Percentiles rank a stretch among this genome's conserved stretches.
Conservation (phyloP, 805 yeast species). For the Candida ascalaphidarum region DNA sequence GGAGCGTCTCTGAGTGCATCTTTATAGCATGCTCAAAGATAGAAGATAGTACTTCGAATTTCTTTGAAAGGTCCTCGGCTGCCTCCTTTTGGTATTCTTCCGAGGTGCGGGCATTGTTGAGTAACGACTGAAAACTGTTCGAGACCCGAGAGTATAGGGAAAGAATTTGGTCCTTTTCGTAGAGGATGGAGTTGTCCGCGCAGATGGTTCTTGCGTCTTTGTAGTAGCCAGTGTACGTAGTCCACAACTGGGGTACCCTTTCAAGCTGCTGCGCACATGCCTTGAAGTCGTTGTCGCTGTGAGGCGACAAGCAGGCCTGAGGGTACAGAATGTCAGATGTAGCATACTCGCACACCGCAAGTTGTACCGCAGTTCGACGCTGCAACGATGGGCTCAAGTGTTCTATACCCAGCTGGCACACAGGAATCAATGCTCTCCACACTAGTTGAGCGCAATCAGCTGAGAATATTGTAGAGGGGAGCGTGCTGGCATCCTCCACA, state of each 20-base stretch:
- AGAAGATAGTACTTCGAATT: too few relatives aligned
- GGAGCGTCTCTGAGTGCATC: too few relatives aligned
- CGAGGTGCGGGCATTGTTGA: slow-evolving; percentile 3
- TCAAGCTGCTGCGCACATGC: slow-evolving; percentile 36
- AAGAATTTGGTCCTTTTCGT: slow-evolving; percentile 42
- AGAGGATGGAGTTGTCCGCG: slow-evolving; percentile 41
- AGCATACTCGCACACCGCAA: slow-evolving; percentile 49
- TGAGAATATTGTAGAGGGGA: too few relatives aligned
- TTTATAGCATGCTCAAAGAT: too few relatives aligned
- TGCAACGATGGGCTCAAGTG: too few relatives aligned
- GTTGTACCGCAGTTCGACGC: slow-evolving; percentile 41
- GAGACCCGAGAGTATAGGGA: slow-evolving; percentile 42
- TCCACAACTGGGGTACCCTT: slow-evolving; percentile 56
- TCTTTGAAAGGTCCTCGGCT: too few relatives aligned
- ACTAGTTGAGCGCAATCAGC: too few relatives aligned
- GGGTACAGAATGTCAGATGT: slow-evolving; percentile 34
- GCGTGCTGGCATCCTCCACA: too few relatives aligned
- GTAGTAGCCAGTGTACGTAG: slow-evolving; percentile 61
- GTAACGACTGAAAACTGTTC: slow-evolving; percentile 7
- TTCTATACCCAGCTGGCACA: too few relatives aligned
- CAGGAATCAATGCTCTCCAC: too few relatives aligned
- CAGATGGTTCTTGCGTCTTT: slow-evolving; percentile 47
- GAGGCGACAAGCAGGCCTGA: slow-evolving; percentile 12
- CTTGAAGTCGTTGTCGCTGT: slow-evolving; percentile 8
- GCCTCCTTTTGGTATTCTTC: too few relatives aligned